Base-by-base conservation (phyloP, 495 filamentous ascomycete species). In the Margaritispora aquatica region DNA sequence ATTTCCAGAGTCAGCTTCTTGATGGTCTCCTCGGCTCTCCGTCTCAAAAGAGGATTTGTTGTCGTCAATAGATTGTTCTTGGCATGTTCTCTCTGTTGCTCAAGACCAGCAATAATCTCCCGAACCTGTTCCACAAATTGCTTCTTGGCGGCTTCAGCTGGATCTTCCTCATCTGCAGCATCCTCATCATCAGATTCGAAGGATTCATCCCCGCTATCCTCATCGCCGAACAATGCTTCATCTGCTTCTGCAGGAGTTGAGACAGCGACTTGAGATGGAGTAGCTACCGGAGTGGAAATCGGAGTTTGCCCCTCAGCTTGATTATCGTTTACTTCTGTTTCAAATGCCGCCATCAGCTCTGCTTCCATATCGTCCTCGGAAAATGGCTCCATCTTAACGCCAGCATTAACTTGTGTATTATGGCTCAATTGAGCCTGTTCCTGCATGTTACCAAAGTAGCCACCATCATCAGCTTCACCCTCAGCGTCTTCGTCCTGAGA, bases 51-150 rank as follows among this genome's bases (percentile, higher is more conserved):
- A 10, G 70, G 69, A 58, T 77, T 79, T 1, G 54, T 65, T 41
- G 74, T 68, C 9, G 59, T 62, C 20, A 66, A 60, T 24, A 77
- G 62, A 54, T 80, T 69, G 10, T 64, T 66, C 51, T 77, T 61
- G 5, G 67, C 68, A 1, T 59, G 66, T 15, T 67, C 70, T 36
- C 77, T 66, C 53, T 76, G 70, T 56, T 74, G 75, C 61, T 74
- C 73, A 22, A 87, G 71, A 48, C 78, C 75, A 21, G 75, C 73
- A 63, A 88, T 83, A 63, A 84, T 80, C 36, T 79, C 77, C 51
- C 70, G 67, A n/a, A 75, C 70, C 0, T 75, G 60, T 60, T 84
- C 68, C 63, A 80, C 71, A n/a, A n/a, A n/a, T n/a, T n/a, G n/a
- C 54, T 73, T 62, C 62, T 77, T 62, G 58, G 71, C 66, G 49